A percentile compares a stretch with the other conserved stretches of the same genome.
Conservation (phyloP, 129 eudicot genomes). For the Escallonia herrerae region DNA sequence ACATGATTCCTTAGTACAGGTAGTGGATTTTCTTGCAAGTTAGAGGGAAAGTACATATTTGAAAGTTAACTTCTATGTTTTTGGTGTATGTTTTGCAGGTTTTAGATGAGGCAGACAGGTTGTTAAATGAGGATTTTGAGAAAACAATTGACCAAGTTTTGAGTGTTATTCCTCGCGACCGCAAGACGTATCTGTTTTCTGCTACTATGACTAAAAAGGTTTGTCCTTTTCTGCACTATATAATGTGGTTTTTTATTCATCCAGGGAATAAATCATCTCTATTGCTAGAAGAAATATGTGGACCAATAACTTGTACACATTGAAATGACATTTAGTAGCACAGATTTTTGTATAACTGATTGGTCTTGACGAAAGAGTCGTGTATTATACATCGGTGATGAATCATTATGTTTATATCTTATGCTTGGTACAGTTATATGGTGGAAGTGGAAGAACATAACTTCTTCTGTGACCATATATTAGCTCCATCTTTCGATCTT, state of each 20-base stretch:
- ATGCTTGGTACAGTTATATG: neutral
- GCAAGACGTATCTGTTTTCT: conserved; percentile 77
- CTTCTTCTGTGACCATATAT: neutral
- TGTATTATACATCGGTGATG: no score
- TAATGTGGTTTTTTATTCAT: no score
- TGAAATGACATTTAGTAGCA: no score
- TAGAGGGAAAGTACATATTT: no score
- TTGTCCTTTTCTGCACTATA: neutral
- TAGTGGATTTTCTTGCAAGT: no score
- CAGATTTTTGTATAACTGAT: no score
- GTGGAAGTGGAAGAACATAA: neutral
- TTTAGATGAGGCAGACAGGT: conserved; percentile 93
- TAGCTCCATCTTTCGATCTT: neutral
- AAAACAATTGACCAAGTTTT: conserved; percentile 71
- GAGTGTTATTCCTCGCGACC: conserved; percentile 77
- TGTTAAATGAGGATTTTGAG: conserved; percentile 84
- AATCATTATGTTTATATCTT: neutral
- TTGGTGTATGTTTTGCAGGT: conserved; percentile 39
- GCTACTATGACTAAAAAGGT: conserved; percentile 97
- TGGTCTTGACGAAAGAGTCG: no score
- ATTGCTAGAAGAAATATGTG: no score
- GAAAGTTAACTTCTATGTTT: neutral
- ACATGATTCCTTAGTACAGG: no score
- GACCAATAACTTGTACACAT: no score
- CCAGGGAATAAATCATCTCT: no score